These are phyloP conservation scores for Paraphaeosphaeria sporulosa DNA, from an alignment of 2,329 filamentous ascomycete genomes.

Conservation along the genomic window DNA sequence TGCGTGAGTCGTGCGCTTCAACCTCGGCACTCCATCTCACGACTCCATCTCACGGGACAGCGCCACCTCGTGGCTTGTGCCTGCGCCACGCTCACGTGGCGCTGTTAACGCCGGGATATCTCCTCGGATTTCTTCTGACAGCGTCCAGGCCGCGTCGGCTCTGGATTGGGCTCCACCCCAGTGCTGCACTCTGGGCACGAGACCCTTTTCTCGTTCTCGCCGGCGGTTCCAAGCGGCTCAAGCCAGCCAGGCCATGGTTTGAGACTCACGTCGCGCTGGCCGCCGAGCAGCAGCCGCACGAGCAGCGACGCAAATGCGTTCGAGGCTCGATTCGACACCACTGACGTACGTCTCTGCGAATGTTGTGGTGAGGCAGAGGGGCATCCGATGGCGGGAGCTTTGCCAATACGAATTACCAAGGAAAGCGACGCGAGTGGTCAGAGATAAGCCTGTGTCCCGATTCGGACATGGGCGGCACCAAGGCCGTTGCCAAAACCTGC, in stretches of 20 bases:
- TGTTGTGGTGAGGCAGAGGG: not conserved
- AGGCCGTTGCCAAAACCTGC: constrained; percentile 11
- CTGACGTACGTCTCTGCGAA: not conserved
- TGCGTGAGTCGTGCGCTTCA: not conserved
- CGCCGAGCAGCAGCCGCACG: not conserved
- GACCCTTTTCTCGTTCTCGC: not conserved
- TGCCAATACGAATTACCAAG: constrained; percentile 25
- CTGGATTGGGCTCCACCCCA: not conserved
- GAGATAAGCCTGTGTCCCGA: constrained; percentile 31
- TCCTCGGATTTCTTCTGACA: not conserved
- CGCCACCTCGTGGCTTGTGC: not conserved
- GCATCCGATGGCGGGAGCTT: constrained; percentile 13
- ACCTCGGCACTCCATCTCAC: constrained; percentile 8
- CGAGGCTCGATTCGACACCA: not conserved
- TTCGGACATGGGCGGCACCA: constrained; percentile 6
- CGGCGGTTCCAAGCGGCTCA: constrained; percentile 7
- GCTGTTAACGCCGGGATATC: not conserved
- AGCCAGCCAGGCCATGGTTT: not conserved
- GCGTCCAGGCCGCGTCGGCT: not conserved
- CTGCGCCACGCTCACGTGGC: constrained; percentile 2
- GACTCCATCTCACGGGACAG: not conserved
- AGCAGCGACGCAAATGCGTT: not conserved
- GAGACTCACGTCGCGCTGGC: not conserved
- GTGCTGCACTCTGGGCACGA: constrained; percentile 1
- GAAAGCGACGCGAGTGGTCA: constrained; percentile 30